Evolutionary conservation across 495 filamentous ascomycete species (phyloP), one percentile per base, ranked within the genome.

Genomic region (Xylaria longipes): DNA sequence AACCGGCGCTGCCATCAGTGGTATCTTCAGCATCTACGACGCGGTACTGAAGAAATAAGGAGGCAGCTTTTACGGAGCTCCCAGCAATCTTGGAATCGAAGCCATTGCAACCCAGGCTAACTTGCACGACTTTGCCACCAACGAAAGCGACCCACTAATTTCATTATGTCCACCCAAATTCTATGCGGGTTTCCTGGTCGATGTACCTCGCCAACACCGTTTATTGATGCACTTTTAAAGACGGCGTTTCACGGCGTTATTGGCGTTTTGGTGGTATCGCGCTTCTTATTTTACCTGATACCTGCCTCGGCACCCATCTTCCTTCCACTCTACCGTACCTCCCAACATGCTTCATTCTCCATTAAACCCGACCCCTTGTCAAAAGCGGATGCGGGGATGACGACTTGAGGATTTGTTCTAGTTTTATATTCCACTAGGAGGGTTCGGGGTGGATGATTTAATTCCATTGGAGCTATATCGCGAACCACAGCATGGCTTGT

Each of bases 21-120:
- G 86, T 22, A 70, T 97, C 37, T 84, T 89, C 43, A 90, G 90
- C 56, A 74, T 97, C 65, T 97, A 97, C 79, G 94, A 97, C 76
- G 94, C 93, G 14, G 89, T 94, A 71, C 80, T 96, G 80, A 90
- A 87, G 84, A 94, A 92, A 82, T 94, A 83, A 33, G 12, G 22
- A 65, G 39, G 3, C 5, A 22, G 9, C 37, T 46, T 71, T 20
- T 0, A 31, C 31, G 31, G 17, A 15, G 12, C 39, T 33, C 27
- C 54, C 11, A 43, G 25, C 15, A 29, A 43, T 56, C 14, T 48
- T 50, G 25, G 52, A 25, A 33, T 39, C 6, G n/a, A 43, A 54
- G 6, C 29, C 14, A 43, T n/a, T n/a, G 35, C 27, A 17, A 41
- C 27, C 27, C 41, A 27, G 20, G 12, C 33, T 41, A 60, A 25